These are phyloP conservation scores for Lablab purpureus DNA, from an alignment of 306 rosid genomes.

Conservation along the genomic window DNA sequence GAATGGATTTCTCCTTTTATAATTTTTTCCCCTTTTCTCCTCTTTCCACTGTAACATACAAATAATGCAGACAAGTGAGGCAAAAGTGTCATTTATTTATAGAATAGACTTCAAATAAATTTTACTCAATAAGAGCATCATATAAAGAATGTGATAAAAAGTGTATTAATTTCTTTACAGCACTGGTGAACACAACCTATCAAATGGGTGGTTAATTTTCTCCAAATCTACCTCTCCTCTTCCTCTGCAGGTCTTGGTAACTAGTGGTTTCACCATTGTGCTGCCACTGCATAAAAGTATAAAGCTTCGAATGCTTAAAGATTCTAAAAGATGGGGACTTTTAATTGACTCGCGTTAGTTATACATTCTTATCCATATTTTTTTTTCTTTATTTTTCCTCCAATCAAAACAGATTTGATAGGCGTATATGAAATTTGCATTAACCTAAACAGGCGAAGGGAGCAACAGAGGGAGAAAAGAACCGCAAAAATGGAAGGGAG, in stretches of 20 bases:
- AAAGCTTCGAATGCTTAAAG: too few species aligned
- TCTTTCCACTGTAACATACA: not conserved
- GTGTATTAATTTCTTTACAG: not conserved
- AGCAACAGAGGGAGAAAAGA: not conserved
- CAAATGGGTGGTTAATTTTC: not conserved
- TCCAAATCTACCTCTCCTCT: not conserved
- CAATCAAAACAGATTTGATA: too few species aligned
- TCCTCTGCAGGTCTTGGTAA: too few species aligned
- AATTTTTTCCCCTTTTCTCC: not conserved
- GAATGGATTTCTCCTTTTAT: not conserved
- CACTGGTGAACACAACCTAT: not conserved
- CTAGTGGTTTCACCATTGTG: too few species aligned
- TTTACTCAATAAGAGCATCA: not conserved
- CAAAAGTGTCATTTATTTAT: not conserved
- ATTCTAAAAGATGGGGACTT: not conserved
- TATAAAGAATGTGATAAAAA: not conserved
- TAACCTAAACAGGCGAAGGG: not conserved
- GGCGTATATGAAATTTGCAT: too few species aligned
- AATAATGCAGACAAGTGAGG: not conserved
- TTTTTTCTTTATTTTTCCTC: too few species aligned
- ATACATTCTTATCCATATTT: too few species aligned
- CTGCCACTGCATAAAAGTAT: too few species aligned
- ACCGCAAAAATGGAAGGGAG: constrained; percentile 11
- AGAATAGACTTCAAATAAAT: not conserved
- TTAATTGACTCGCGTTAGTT: not conserved